Evolutionary conservation across 805 yeast species (phyloP).

Genomic region (Kuraishia cidri): DNA sequence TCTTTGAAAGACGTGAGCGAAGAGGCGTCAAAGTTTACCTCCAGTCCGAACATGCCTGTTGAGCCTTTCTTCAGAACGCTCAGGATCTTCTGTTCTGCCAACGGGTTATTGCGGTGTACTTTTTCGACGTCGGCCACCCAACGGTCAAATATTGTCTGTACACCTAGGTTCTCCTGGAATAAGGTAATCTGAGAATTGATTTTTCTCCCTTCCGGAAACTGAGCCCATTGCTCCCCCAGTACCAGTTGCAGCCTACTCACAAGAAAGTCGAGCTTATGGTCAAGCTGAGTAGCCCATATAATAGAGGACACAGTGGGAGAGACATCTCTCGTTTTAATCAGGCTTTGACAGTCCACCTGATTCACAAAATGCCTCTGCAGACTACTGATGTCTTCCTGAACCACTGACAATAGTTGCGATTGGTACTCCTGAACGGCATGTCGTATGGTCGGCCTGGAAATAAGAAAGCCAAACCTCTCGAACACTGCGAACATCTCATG

Average conservation of each 20-base stretch:
- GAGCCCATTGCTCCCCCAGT: conserved; percentile 53
- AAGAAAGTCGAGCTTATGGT: conserved; percentile 30
- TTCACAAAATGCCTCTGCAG: conserved; percentile 29
- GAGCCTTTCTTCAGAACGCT: neutral
- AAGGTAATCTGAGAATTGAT: conserved; percentile 40
- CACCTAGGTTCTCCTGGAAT: conserved; percentile 36
- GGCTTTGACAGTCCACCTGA: conserved; percentile 22
- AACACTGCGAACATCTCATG: conserved; percentile 44
- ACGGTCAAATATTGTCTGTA: conserved; percentile 25
- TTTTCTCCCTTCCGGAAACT: conserved; percentile 58
- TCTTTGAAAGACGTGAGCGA: conserved; percentile 39
- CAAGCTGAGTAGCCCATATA: conserved; percentile 45
- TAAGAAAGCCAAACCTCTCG: conserved; percentile 35
- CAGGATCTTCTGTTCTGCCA: neutral
- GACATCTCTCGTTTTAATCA: conserved; percentile 31
- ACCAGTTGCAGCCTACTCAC: conserved; percentile 36
- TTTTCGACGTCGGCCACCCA: no score
- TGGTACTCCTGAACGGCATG: conserved; percentile 56
- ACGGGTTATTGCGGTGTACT: no score
- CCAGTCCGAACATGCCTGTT: conserved; percentile 14
- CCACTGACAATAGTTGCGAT: conserved; percentile 33
- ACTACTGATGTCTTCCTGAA: conserved; percentile 34
- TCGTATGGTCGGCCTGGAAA: conserved; percentile 44
- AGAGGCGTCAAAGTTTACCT: conserved; percentile 43
- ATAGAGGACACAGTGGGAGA: conserved; percentile 38